phyloP scores from a whole-genome alignment of 345 rosid genomes.

The Pistacia vera region DNA sequence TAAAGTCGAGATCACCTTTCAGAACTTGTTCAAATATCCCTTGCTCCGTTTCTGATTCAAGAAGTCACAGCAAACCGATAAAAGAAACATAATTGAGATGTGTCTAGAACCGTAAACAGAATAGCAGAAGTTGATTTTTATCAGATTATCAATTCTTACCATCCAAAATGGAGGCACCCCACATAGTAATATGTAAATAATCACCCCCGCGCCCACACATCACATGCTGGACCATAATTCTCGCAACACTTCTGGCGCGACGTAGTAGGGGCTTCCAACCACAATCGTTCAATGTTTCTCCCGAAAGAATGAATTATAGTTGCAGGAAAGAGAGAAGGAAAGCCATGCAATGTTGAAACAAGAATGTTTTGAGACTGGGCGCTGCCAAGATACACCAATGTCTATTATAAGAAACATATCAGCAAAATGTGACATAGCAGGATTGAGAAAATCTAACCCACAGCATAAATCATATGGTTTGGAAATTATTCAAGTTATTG shows the following conservation, averaged over 20 bases:
- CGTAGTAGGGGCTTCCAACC: constrained; percentile 97
- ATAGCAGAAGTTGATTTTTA: neutral
- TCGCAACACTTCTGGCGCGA: constrained; percentile 92
- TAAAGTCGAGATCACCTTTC: constrained; percentile 85
- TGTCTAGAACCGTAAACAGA: constrained; percentile 14
- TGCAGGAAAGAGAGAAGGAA: neutral
- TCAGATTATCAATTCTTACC: constrained; percentile 45
- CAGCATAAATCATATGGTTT: no score
- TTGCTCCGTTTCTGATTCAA: constrained; percentile 83
- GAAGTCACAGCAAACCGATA: constrained; percentile 17
- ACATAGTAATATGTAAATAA: constrained; percentile 77
- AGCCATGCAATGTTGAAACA: neutral
- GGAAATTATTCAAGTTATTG: no score
- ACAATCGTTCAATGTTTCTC: constrained; percentile 82
- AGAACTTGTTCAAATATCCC: constrained; percentile 97
- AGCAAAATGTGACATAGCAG: no score
- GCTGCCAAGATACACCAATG: no score
- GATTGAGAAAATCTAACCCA: no score
- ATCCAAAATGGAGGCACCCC: constrained; percentile 99
- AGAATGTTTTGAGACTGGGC: constrained; percentile 1
- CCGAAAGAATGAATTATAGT: constrained; percentile 37
- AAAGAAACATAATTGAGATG: constrained; percentile 20
- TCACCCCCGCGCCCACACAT: constrained; percentile 99
- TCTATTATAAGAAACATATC: no score
- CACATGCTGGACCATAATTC: constrained; percentile 87